Conservation (phyloP, 495 filamentous ascomycete species). For the Parathielavia appendiculata region DNA sequence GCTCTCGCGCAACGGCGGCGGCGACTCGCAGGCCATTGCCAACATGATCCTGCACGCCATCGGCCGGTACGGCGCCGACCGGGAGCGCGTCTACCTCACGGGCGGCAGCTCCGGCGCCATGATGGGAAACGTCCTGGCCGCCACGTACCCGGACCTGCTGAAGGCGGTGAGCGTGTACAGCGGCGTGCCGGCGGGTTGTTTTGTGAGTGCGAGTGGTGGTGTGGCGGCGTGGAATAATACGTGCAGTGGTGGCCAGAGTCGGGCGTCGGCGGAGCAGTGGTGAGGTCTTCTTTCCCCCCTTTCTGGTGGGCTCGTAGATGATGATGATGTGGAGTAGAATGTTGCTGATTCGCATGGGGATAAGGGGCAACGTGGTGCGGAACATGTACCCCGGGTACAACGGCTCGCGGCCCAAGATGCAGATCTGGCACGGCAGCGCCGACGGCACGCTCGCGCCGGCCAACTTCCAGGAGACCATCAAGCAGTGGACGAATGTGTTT, state of each 20-base stretch:
- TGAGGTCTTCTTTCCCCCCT: constrained; percentile 2
- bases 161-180: constrained; percentile 50
- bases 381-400: constrained; percentile 45
- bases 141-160: constrained; percentile 55
- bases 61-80: constrained; percentile 32
- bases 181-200: constrained; percentile 58
- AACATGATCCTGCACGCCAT: constrained; percentile 41
- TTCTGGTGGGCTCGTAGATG: background rate
- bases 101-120: constrained; percentile 39
- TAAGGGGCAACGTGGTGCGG: constrained; percentile 35
- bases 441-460: constrained; percentile 43
- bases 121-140: constrained; percentile 53
- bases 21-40: constrained; percentile 38
- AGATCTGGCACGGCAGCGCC: constrained; percentile 49
- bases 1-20: constrained; percentile 27
- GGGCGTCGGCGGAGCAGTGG: constrained; percentile 39
- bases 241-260: constrained; percentile 39
- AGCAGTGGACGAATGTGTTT: constrained; percentile 51
- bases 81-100: constrained; percentile 35
- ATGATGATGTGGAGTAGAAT: too few species aligned
- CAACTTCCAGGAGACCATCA: constrained; percentile 47
- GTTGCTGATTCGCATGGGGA: too few species aligned
- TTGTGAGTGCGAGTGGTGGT: constrained; percentile 35
- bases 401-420: constrained; percentile 51
- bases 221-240: constrained; percentile 42